Percentiles rank a stretch among this genome's conserved stretches.
phyloP scores from a whole-genome alignment of 179 eudicot genomes.

The Actinidia arguta region DNA sequence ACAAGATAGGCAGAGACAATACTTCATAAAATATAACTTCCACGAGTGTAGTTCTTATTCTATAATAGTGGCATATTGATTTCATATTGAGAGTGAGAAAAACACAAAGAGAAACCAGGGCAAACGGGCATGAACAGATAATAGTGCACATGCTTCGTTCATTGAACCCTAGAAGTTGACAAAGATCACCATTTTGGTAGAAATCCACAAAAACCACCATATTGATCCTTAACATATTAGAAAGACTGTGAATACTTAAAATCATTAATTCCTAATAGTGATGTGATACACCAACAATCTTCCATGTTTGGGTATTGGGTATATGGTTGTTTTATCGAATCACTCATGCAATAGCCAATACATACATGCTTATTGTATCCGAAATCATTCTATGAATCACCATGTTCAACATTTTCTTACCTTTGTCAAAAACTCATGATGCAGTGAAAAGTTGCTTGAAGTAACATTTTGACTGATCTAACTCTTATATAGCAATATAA shows the following conservation, averaged over 20 bases:
- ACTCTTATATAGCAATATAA: neutral
- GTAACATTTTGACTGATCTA: neutral
- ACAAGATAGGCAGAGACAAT: neutral
- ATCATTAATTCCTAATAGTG: neutral
- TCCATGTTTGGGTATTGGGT: neutral
- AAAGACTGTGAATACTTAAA: neutral
- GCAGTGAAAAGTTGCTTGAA: constrained; percentile 1
- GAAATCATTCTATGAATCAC: neutral
- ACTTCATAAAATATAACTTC: neutral
- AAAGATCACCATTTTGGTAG: neutral
- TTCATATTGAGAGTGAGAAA: neutral
- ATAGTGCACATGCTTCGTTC: neutral
- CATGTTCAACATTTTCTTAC: neutral
- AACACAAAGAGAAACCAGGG: neutral
- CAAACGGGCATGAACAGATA: neutral
- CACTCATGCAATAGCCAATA: neutral
- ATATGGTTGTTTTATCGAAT: neutral
- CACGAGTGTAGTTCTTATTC: neutral
- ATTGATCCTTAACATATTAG: neutral
- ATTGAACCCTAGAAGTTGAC: neutral
- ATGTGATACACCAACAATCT: neutral
- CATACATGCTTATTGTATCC: neutral
- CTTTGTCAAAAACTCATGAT: neutral
- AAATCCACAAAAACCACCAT: no score
- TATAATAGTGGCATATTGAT: no score